phyloP scores from a whole-genome alignment of 805 yeast species.

The Teunomyces cretensis region DNA sequence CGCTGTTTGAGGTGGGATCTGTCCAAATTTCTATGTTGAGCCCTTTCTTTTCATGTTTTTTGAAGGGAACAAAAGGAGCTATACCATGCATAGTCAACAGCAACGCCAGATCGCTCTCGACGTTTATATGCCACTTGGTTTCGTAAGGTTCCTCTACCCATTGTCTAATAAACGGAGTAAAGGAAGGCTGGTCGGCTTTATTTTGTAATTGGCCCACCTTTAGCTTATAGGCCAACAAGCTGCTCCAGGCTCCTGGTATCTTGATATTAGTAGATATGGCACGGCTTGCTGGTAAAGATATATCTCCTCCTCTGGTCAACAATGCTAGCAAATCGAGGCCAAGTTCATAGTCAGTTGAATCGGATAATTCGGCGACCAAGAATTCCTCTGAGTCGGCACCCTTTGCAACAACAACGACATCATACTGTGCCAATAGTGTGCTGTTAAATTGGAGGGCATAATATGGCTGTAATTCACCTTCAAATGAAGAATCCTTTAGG shows the following conservation, averaged over 20 bases:
- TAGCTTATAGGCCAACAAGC: conserved; percentile 55
- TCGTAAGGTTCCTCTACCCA: conserved; percentile 64
- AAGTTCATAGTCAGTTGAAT: conserved; percentile 19
- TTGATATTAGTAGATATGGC: conserved; percentile 48
- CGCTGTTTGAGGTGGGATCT: conserved; percentile 29
- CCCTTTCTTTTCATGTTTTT: conserved; percentile 24
- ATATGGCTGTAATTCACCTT: conserved; percentile 50
- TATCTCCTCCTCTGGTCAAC: conserved; percentile 36
- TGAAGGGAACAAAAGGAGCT: conserved; percentile 68
- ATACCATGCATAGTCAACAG: conserved; percentile 54
- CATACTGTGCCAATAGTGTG: conserved; percentile 42
- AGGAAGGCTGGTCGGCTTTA: conserved; percentile 20
- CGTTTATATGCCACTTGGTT: conserved; percentile 72
- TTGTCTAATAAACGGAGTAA: conserved; percentile 70
- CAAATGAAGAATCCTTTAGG: conserved; percentile 54
- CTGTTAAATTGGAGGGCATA: conserved; percentile 45
- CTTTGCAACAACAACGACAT: conserved; percentile 49
- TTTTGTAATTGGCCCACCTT: conserved; percentile 1
- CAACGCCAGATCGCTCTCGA: conserved; percentile 32
- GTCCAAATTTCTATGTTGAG: conserved; percentile 45
- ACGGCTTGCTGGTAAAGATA: conserved; percentile 42
- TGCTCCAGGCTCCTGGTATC: conserved; percentile 60
- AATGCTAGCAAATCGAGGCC: conserved; percentile 36
- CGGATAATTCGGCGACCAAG: conserved; percentile 36
- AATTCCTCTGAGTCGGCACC: conserved; percentile 24